Evolutionary conservation across 2,329 filamentous ascomycete genomes (phyloP).

Genomic region (Epichloe gansuensis): DNA sequence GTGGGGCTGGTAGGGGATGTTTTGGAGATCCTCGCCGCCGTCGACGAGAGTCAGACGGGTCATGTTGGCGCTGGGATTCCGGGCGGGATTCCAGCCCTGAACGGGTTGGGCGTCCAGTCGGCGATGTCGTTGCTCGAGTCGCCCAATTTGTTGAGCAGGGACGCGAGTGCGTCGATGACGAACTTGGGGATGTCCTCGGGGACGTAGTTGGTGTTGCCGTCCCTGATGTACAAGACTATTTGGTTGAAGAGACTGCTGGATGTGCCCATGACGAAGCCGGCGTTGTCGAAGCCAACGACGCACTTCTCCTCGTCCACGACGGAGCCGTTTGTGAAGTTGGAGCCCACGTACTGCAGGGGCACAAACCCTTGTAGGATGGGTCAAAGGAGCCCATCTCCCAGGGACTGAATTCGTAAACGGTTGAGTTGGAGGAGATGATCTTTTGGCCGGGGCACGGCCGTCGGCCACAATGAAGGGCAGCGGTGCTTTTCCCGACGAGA

Average conservation of each 20-base stretch:
- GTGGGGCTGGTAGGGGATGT: slow-evolving; percentile 63
- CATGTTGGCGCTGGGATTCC: slow-evolving; percentile 31
- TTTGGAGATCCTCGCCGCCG: slow-evolving; percentile 68
- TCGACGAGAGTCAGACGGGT: slow-evolving; percentile 61
- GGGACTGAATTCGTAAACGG: slow-evolving; percentile 53
- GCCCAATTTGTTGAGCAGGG: slow-evolving; percentile 44
- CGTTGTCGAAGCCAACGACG: slow-evolving; percentile 60
- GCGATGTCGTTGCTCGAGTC: slow-evolving; percentile 61
- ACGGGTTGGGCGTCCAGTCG: slow-evolving; percentile 51
- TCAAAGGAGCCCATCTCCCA: slow-evolving; percentile 58
- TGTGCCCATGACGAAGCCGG: slow-evolving; percentile 71
- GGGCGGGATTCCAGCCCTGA: slow-evolving; percentile 36
- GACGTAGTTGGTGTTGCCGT: slow-evolving; percentile 30
- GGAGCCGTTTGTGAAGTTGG: slow-evolving; percentile 40
- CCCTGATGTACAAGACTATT: slow-evolving; percentile 54
- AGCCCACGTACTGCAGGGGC: slow-evolving; percentile 47
- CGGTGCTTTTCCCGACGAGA: slow-evolving; percentile 30
- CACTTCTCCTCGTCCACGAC: slow-evolving; percentile 32
- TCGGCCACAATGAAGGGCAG: slow-evolving; percentile 39
- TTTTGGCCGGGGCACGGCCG: slow-evolving; percentile 29
- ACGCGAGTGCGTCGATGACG: slow-evolving; percentile 31
- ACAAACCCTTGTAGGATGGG: slow-evolving; percentile 47
- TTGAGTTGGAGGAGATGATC: slow-evolving; percentile 40
- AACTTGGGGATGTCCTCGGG: slow-evolving; percentile 36
- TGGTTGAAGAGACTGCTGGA: slow-evolving; percentile 71